Percentiles rank a stretch among this genome's conserved stretches.
Conservation (phyloP, 805 yeast genomes). For the Candida boidinii region DNA sequence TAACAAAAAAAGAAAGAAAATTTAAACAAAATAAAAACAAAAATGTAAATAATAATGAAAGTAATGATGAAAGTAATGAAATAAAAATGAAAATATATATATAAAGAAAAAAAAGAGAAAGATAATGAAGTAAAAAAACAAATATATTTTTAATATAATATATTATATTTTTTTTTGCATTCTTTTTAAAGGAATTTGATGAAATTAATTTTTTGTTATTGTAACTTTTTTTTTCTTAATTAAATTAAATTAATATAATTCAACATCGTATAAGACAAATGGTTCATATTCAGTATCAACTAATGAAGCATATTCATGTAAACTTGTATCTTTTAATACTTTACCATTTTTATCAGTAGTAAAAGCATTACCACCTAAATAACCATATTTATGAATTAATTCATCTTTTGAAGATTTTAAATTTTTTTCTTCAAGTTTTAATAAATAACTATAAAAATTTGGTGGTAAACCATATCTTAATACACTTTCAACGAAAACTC, state of each 20-base stretch:
- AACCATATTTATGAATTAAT: constrained; percentile 71
- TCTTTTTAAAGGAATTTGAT: too few relatives aligned
- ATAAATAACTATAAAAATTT: constrained; percentile 52
- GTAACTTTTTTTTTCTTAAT: too few relatives aligned
- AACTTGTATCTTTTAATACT: constrained; percentile 45
- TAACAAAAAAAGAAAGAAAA: too few relatives aligned
- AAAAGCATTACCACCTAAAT: constrained; percentile 87
- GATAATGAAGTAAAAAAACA: too few relatives aligned
- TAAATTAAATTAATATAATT: constrained; percentile 25
- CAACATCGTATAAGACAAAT: constrained; percentile 71
- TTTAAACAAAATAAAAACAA: too few relatives aligned
- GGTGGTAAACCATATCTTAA: constrained; percentile 97
- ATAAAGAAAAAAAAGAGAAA: too few relatives aligned
- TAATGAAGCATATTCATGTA: constrained; percentile 83
- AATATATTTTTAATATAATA: too few relatives aligned
- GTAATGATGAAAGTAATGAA: too few relatives aligned
- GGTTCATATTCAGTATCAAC: constrained; percentile 97
- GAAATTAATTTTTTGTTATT: too few relatives aligned
- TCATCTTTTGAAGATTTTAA: constrained; percentile 56
- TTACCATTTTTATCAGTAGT: constrained; percentile 58
- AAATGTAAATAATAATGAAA: too few relatives aligned
- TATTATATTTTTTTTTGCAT: too few relatives aligned
- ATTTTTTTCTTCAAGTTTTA: constrained; percentile 36
- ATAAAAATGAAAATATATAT: too few relatives aligned
- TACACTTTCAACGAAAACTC: constrained; percentile 88